Evolutionary conservation across 2,329 filamentous ascomycete genomes (phyloP), one percentile per base, ranked within the genome.

Genomic region (Pseudocercospora fuligena): DNA sequence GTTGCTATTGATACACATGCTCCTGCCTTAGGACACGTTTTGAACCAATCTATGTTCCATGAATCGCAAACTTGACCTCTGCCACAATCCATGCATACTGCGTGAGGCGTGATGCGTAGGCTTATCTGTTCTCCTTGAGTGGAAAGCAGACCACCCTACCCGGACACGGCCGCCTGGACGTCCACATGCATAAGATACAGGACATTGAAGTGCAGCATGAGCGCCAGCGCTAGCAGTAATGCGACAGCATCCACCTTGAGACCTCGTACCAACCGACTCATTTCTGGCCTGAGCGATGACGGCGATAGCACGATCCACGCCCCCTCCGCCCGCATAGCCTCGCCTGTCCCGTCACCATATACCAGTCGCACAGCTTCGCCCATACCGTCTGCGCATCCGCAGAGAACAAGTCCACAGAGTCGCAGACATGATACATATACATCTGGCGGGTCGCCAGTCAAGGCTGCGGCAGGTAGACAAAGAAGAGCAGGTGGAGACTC

Each of bases 261-360:
- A 67, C 83, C 83, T 25, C 78, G 83, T 47, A 80, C 78, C 43
- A 78, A 80, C 46, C 78, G 82, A 66, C 73, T 85, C 71, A 83
- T 85, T 60, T 84, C 83, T 12, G 79, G 77, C 21, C 71, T 84
- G 25, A 81, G 82, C 71, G 82, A 83, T 65, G 78, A 83, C 65
- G 78, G 80, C 64, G 78, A 79, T 43, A 79, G 81, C 61, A 72
- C 74, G 65, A 73, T 75, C 56, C 78, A 76, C 71, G 75, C 78
- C 54, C 66, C 73, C 56, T 73, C 72, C 58, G 70, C 63, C 46
- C 74, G 73, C 64, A 72, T 71, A 67, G 72, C 78, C 27, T 77
- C 79, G 27, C 77, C 77, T 31, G 62, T 73, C 14, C 74, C 70
- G 19, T 81, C 81, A n/a, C 79, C 81, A 36, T 78, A 70, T 47